These are phyloP conservation scores for Penicillium sumatraense DNA, from an alignment of 2,329 filamentous ascomycete genomes.

Conservation along the genomic window DNA sequence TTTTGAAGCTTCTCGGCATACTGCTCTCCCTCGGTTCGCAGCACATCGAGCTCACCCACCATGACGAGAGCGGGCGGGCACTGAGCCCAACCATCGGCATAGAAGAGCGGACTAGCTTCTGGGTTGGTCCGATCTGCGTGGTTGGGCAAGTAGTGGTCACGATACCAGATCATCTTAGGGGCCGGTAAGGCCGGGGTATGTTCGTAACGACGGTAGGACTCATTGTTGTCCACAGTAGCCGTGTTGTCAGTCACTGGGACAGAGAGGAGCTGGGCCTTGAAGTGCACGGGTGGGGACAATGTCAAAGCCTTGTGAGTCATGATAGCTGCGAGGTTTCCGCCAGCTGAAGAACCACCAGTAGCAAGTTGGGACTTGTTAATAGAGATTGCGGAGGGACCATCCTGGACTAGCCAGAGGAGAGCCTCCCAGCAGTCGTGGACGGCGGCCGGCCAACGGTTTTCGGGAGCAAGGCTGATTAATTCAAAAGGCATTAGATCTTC, in stretches of 20 bases:
- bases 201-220: constrained; percentile 57
- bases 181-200: constrained; percentile 58
- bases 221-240: constrained; percentile 49
- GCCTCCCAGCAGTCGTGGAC: constrained; percentile 63
- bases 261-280: constrained; percentile 58
- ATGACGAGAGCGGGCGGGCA: constrained; percentile 59
- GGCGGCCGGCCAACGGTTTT: constrained; percentile 61
- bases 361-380: constrained; percentile 53
- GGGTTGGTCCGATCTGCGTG: constrained; percentile 51
- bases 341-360: constrained; percentile 58
- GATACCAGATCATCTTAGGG: constrained; percentile 65
- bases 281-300: constrained; percentile 43
- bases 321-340: constrained; percentile 58
- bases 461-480: constrained; percentile 56
- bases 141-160: constrained; percentile 61
- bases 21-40: constrained; percentile 58
- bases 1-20: constrained; percentile 55
- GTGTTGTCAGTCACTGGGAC: constrained; percentile 65
- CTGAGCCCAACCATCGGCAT: constrained; percentile 53
- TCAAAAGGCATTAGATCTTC: not conserved
- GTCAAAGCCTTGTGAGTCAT: constrained; percentile 57
- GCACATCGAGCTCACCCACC: constrained; percentile 61
- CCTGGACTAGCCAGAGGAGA: constrained; percentile 53
- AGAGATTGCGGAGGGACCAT: constrained; percentile 40
- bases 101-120: constrained; percentile 61